Conservation (phyloP, 129 eudicot species). For the Arctium minus region DNA sequence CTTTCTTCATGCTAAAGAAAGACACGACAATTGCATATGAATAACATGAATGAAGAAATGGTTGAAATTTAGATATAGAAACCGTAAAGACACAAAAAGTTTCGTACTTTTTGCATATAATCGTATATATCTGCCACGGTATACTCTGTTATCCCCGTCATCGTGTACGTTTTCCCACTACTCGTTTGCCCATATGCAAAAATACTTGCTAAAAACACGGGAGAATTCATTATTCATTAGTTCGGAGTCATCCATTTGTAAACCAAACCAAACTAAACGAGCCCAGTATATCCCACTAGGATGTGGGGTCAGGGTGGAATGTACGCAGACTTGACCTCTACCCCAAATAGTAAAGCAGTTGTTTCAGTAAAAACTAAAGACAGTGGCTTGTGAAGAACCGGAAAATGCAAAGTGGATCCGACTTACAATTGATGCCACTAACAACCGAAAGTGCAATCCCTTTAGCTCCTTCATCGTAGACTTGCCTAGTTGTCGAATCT, state of each 20-base stretch:
- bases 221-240: neutral
- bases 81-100: neutral
- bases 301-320: neutral
- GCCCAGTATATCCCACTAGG: neutral
- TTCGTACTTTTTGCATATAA: constrained; percentile 74
- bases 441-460: constrained; percentile 97
- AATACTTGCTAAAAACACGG: constrained; percentile 66
- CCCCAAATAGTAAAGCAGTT: neutral
- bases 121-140: constrained; percentile 94
- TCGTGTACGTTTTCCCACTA: constrained; percentile 97
- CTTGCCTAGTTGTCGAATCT: constrained; percentile 83
- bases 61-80: neutral
- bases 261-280: neutral
- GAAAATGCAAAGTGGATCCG: neutral
- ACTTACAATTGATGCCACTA: constrained; percentile 95
- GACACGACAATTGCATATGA: neutral
- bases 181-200: constrained; percentile 99
- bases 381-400: neutral
- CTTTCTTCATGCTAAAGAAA: constrained; percentile 88
- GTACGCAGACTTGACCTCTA: no score
- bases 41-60: no score
- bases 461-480: constrained; percentile 86
- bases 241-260: neutral
- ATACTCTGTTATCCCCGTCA: constrained; percentile 94
- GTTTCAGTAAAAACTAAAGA: no score